phyloP scores from a whole-genome alignment of 2,329 filamentous ascomycete species.

The Fulvia fulva region DNA sequence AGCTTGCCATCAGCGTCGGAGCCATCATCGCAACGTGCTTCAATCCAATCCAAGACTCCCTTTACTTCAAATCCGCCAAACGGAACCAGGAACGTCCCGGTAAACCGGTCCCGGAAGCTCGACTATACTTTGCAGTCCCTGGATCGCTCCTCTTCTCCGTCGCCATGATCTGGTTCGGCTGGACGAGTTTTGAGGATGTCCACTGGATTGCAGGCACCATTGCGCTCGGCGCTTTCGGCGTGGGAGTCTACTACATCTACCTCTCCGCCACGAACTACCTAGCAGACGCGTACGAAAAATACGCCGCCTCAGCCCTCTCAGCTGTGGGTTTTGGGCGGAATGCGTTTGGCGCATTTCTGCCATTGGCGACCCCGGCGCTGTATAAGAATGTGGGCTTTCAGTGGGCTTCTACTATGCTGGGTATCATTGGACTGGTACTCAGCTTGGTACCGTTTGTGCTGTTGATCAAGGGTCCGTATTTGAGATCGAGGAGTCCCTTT shows the following conservation, averaged over 20 bases:
- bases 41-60: conserved; percentile 36
- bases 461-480: conserved; percentile 26
- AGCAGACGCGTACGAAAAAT: conserved; percentile 46
- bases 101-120: conserved; percentile 38
- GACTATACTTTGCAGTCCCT: conserved; percentile 39
- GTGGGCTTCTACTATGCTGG: conserved; percentile 45
- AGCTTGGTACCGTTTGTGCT: conserved; percentile 42
- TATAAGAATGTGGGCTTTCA: conserved; percentile 44
- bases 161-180: conserved; percentile 47
- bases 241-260: conserved; percentile 49
- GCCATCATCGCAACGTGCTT: conserved; percentile 38
- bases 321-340: conserved; percentile 46
- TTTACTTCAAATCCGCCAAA: conserved; percentile 35
- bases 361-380: conserved; percentile 43
- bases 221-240: conserved; percentile 47
- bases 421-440: conserved; percentile 39
- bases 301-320: conserved; percentile 44
- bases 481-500: conserved; percentile 28
- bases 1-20: conserved; percentile 40
- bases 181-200: conserved; percentile 43
- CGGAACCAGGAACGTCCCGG: conserved; percentile 29
- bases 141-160: conserved; percentile 42
- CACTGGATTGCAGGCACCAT: conserved; percentile 48
- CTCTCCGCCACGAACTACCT: conserved; percentile 49
- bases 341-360: conserved; percentile 43